Percentiles rank a stretch among this genome's conserved stretches.
phyloP scores from a whole-genome alignment of 306 rosid species.

The Vigna hirtella region DNA sequence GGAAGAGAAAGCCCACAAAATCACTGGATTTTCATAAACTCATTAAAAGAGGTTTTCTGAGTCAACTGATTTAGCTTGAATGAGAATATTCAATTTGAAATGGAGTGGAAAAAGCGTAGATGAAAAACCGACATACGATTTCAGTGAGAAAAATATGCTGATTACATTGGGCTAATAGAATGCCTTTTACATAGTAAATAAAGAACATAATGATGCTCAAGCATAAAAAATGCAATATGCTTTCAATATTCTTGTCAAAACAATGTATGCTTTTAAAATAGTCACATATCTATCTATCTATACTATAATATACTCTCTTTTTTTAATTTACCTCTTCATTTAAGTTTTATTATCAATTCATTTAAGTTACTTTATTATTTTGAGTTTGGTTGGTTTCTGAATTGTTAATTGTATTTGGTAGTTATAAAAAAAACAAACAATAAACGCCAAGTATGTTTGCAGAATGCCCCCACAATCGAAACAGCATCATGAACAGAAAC shows the following conservation, averaged over 20 bases:
- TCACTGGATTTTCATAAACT: no score
- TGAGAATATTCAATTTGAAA: neutral
- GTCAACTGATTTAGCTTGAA: no score
- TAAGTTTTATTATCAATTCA: no score
- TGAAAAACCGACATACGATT: no score
- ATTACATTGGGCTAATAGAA: neutral
- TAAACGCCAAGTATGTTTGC: neutral
- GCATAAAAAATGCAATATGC: neutral
- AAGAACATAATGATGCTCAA: neutral
- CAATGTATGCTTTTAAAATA: neutral
- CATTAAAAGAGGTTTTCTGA: no score
- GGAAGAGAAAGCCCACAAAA: no score
- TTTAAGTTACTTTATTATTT: neutral
- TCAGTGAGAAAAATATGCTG: neutral
- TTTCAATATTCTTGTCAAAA: neutral
- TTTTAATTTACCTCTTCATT: no score
- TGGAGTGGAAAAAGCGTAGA: neutral
- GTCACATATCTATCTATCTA: no score
- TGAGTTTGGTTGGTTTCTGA: neutral
- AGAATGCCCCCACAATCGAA: neutral
- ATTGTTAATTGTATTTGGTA: neutral
- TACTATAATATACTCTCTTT: no score
- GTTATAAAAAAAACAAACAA: neutral
- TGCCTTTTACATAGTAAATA: neutral
- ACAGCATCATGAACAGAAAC: constrained; percentile 17